Evolutionary conservation across 2,329 filamentous ascomycete genomes (phyloP).

Genomic region (Verticillium longisporum): DNA sequence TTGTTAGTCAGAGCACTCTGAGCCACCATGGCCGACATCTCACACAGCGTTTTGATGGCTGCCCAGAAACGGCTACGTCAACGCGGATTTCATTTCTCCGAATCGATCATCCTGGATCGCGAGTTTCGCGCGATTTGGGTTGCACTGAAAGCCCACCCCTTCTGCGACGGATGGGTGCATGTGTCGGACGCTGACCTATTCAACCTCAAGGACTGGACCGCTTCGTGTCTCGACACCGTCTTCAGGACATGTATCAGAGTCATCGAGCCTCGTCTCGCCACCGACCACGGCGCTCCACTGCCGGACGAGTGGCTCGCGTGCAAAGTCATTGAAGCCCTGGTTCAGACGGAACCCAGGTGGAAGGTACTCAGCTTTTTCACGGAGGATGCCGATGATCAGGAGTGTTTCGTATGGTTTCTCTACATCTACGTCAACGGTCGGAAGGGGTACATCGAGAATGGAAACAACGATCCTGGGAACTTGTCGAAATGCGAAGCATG

Average conservation of each 20-base stretch:
- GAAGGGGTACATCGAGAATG: neutral
- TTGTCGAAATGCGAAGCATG: no score
- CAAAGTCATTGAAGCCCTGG: neutral
- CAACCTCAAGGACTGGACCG: neutral
- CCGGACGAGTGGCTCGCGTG: neutral
- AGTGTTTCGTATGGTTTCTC: neutral
- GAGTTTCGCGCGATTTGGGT: neutral
- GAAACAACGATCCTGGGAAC: no score
- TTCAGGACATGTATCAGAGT: neutral
- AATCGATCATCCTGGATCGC: neutral
- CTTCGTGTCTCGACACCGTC: neutral
- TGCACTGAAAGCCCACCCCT: neutral
- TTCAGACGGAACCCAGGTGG: neutral
- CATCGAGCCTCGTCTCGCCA: neutral
- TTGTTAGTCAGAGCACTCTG: no score
- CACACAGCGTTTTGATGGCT: neutral
- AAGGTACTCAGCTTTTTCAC: neutral
- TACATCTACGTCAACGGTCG: neutral
- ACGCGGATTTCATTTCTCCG: neutral
- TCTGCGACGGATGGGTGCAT: neutral
- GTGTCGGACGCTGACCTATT: neutral
- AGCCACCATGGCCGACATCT: neutral
- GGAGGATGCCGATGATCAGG: neutral
- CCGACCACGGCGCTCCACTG: neutral
- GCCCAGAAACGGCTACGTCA: neutral